These are phyloP conservation scores for Aspergillus fijiensis DNA, from an alignment of 2,329 filamentous ascomycete genomes.

Conservation along the genomic window DNA sequence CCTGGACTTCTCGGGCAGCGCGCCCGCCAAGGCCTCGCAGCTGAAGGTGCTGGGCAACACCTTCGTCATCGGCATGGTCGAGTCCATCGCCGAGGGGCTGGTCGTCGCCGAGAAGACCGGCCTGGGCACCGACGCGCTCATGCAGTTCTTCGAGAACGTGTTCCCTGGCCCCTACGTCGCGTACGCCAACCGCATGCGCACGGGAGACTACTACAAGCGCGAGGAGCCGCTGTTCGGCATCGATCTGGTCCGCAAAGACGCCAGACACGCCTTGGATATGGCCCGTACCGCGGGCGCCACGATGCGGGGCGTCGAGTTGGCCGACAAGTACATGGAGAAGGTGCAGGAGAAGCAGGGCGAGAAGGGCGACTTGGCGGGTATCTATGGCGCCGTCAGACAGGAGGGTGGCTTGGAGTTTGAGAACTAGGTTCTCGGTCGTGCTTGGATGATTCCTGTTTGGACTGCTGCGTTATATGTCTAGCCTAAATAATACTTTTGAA, in stretches of 20 bases:
- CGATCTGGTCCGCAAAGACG: background rate
- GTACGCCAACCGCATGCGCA: background rate
- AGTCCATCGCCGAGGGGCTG: background rate
- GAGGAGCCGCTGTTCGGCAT: slow-evolving; percentile 2
- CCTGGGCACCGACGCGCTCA: background rate
- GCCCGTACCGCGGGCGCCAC: background rate
- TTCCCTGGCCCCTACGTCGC: slow-evolving; percentile 4
- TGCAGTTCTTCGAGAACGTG: slow-evolving; percentile 4
- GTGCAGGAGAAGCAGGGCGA: slow-evolving; percentile 7
- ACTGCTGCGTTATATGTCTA: too few species aligned
- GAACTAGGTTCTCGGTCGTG: slow-evolving; percentile 37
- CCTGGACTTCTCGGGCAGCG: background rate
- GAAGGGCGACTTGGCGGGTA: slow-evolving; percentile 68
- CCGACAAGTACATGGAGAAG: slow-evolving; percentile 6
- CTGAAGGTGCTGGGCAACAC: slow-evolving; percentile 2
- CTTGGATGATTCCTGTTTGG: too few species aligned
- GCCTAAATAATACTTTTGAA: too few species aligned
- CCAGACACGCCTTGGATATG: slow-evolving; percentile 1
- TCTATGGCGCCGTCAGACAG: slow-evolving; percentile 72
- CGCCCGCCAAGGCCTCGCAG: background rate
- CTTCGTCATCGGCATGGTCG: slow-evolving; percentile 1
- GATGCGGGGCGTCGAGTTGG: background rate
- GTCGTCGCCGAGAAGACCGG: slow-evolving; percentile 13
- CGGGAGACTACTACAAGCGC: background rate
- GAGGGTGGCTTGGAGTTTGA: slow-evolving; percentile 70